A percentile compares a stretch with the other conserved stretches of the same genome.
Evolutionary conservation across 306 rosid genomes (phyloP).

Genomic region (Vigna radiata): DNA sequence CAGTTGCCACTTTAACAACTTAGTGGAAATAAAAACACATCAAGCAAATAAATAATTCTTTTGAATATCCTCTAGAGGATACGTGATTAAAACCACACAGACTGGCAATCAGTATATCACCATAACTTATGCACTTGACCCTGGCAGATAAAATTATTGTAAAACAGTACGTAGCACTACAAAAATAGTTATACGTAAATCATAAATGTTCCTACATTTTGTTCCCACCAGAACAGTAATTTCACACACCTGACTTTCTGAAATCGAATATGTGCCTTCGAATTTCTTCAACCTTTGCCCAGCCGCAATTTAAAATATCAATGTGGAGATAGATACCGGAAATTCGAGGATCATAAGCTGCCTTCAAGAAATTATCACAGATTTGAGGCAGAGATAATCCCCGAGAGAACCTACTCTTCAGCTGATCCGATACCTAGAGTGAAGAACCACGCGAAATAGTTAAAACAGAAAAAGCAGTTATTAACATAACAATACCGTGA

Average conservation of each 20-base stretch:
- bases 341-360: conserved; percentile 91
- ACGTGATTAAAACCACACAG: background rate
- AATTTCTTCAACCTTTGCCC: conserved; percentile 95
- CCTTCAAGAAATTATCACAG: conserved; percentile 86
- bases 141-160: background rate
- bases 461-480: background rate
- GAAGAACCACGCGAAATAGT: background rate
- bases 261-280: conserved; percentile 84
- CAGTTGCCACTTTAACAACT: conserved; percentile 12
- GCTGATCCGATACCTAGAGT: conserved; percentile 79
- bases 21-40: background rate
- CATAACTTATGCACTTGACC: background rate
- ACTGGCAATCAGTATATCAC: background rate
- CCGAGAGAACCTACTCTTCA: conserved; percentile 71
- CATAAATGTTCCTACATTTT: background rate
- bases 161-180: background rate
- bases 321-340: conserved; percentile 82
- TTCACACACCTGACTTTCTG: conserved; percentile 74
- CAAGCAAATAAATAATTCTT: conserved; percentile 6
- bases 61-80: background rate
- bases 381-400: conserved; percentile 86
- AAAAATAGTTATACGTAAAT: background rate
- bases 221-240: background rate
- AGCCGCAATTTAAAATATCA: conserved; percentile 83
- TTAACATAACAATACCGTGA: background rate